Evolutionary conservation across 2,329 filamentous ascomycete species (phyloP), one percentile per base, ranked within the genome.

Genomic region (Trichoderma endophyticum): DNA sequence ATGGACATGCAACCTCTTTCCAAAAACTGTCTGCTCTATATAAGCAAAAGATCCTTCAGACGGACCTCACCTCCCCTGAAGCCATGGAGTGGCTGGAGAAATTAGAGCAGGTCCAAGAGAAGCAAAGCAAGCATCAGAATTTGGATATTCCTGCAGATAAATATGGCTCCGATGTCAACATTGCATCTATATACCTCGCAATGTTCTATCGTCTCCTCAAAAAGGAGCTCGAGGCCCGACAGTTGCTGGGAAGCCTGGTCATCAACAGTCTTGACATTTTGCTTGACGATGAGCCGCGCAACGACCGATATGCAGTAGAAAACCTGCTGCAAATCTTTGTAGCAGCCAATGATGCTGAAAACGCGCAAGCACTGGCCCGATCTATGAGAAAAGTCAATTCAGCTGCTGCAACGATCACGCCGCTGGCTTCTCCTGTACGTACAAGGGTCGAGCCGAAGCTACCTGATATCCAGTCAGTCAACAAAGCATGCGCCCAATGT

Each of bases 281-380:
- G 1, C 80, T 81, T 0, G 83, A 84, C 36, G 79, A 81, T 9
- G 83, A 84, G 71, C 81, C 80, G 3, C 77, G 80, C 18, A 84
- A 84, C 60, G 83, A 84, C 72, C 79, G 81, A 36, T 84, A 81
- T 39, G 82, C 82, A 6, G 77, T 84, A 2, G 82, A 83, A 70
- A 84, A 84, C 65, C 79, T 84, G 14, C 77, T 83, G 0, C 79
- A 79, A 1, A 79, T 81, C 2, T 79, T 84, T 65, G 78, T 83
- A 54, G 83, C 83, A 0, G 79, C 81, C 7, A 77, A 79, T 24
- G 82, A 84, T 63, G 74, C 78, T 4, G 75, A 76, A 1, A 81
- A 83, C 26, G 82, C 83, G 6, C 73, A 75, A 4, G 80, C 82
- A 0, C 75, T 84, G 11, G 79, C 79, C 26, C 80, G 82, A 43